These are phyloP conservation scores for Microsporum canis DNA, from an alignment of 2,329 filamentous ascomycete species.

Conservation along the genomic window DNA sequence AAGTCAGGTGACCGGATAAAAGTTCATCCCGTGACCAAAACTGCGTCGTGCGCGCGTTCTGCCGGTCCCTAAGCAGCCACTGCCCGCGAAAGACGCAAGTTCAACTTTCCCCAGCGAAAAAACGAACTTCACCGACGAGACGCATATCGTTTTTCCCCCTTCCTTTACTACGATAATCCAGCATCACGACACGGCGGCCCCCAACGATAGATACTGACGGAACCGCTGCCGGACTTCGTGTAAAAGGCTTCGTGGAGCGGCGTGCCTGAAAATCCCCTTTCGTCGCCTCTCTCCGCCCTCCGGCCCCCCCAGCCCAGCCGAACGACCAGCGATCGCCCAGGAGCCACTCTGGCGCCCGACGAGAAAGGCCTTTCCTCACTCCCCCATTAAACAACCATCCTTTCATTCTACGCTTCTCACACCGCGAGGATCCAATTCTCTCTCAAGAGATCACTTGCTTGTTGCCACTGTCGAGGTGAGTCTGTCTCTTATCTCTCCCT, in stretches of 20 bases:
- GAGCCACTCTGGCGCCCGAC: conserved; percentile 5
- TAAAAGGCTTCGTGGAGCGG: background rate
- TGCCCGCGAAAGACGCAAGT: conserved; percentile 5
- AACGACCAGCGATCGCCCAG: conserved; percentile 4
- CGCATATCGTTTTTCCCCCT: background rate
- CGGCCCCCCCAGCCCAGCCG: conserved; percentile 1
- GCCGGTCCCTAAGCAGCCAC: conserved; percentile 11
- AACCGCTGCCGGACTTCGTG: background rate
- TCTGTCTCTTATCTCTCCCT: background rate
- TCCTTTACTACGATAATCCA: background rate
- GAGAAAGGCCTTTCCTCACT: background rate
- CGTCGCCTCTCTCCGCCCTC: background rate
- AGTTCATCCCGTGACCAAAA: conserved; percentile 11
- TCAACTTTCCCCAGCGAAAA: background rate
- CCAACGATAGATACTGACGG: background rate
- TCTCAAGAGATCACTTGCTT: background rate
- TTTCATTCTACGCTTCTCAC: background rate
- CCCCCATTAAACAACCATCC: background rate
- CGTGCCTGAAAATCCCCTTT: background rate
- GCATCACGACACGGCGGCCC: background rate
- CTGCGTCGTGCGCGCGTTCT: conserved; percentile 10
- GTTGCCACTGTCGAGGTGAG: background rate
- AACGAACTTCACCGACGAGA: background rate
- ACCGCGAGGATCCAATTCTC: background rate
- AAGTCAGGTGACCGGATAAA: background rate